These are phyloP conservation scores for barley (Hordeum vulgare) DNA, from an alignment of 176 grass and related monocot species.

Conservation along the genomic window MorexV3_pseudomolecules_assembly NC_058524.1:613075120-613075619, in stretches of 20 bases:
- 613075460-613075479: not conserved
- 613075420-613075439: not conserved
- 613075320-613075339: not conserved
- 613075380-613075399: not conserved
- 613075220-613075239: not conserved
- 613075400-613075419: not conserved
- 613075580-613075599: not conserved
- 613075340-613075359: not conserved
- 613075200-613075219: not conserved
- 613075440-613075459: not conserved
- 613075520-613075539: not conserved
- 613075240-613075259: not conserved
- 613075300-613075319: not conserved
- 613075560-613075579: not conserved
- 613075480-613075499: not conserved
- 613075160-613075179: constrained; percentile 95
- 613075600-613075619: not conserved
- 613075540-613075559: not conserved
- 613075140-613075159: constrained; percentile 95
- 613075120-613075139: constrained; percentile 84
- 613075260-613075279: not conserved
- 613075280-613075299: not conserved
- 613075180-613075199: constrained; percentile 63
- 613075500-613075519: not conserved
- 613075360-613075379: not conserved